Conservation (phyloP, 345 rosid species). For the Brassica incana region DNA sequence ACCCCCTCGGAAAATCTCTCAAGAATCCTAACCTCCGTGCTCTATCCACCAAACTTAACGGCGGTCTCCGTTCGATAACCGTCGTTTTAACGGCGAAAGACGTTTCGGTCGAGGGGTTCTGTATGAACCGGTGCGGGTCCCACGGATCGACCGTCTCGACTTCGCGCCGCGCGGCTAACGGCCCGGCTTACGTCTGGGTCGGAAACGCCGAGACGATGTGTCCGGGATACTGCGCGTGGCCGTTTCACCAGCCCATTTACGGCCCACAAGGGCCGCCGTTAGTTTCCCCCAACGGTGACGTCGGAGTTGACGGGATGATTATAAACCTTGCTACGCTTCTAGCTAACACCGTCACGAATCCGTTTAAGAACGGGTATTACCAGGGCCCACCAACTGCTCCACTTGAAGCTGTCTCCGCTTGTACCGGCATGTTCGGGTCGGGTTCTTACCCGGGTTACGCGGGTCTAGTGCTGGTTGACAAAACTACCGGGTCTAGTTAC, state of each 20-base stretch:
- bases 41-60: constrained; percentile 45
- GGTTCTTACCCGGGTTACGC: constrained; percentile 85
- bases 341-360: constrained; percentile 80
- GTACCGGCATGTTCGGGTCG: constrained; percentile 67
- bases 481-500: constrained; percentile 62
- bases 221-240: constrained; percentile 91
- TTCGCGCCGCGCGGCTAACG: constrained; percentile 30
- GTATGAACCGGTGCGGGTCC: constrained; percentile 72
- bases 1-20: constrained; percentile 55
- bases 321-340: constrained; percentile 75
- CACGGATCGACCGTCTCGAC: constrained; percentile 48
- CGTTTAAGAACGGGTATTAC: constrained; percentile 69
- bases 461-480: constrained; percentile 55
- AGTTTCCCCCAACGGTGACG: constrained; percentile 76
- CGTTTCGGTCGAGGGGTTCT: constrained; percentile 67
- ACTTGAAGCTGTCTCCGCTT: constrained; percentile 77
- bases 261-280: constrained; percentile 79
- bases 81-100: constrained; percentile 69
- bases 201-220: constrained; percentile 73
- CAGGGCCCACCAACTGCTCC: constrained; percentile 71
- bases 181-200: constrained; percentile 63
- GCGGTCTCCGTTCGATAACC: constrained; percentile 40
- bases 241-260: constrained; percentile 77
- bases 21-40: constrained; percentile 39
- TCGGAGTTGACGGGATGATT: constrained; percentile 84